These are phyloP conservation scores for Oryza nivara DNA, from an alignment of 176 grass and related monocot genomes.

Conservation along the genomic window DNA sequence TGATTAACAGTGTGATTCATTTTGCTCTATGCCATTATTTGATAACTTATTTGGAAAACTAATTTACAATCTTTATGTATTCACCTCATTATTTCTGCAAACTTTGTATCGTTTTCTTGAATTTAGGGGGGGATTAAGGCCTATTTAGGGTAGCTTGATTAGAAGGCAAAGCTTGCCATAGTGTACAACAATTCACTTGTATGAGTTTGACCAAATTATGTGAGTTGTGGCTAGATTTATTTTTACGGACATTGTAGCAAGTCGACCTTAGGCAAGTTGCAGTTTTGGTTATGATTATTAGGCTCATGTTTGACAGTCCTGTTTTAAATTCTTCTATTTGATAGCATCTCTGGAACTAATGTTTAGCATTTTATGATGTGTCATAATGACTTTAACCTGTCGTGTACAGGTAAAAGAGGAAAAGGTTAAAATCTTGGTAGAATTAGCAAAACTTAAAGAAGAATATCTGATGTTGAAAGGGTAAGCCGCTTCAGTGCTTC, in stretches of 20 bases:
- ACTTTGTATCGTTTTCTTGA: conserved; percentile 3
- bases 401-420: conserved; percentile 81
- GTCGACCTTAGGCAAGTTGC: background rate
- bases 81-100: background rate
- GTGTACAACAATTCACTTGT: background rate
- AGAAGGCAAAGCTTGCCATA: background rate
- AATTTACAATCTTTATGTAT: background rate
- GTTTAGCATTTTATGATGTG: background rate
- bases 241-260: background rate
- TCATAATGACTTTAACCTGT: conserved; percentile 28
- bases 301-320: background rate
- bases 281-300: background rate
- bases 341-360: background rate
- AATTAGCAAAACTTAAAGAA: conserved; percentile 90
- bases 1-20: conserved; percentile 23
- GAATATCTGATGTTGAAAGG: conserved; percentile 66
- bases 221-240: background rate
- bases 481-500: conserved; percentile 43
- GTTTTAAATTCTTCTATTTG: background rate
- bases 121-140: background rate
- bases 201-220: background rate
- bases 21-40: background rate
- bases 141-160: background rate
- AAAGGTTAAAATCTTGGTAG: conserved; percentile 85
- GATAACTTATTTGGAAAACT: conserved; percentile 4